These are phyloP conservation scores for Echeveria elegans DNA, from an alignment of 164 flowering plant genomes.

Conservation along the genomic window DNA sequence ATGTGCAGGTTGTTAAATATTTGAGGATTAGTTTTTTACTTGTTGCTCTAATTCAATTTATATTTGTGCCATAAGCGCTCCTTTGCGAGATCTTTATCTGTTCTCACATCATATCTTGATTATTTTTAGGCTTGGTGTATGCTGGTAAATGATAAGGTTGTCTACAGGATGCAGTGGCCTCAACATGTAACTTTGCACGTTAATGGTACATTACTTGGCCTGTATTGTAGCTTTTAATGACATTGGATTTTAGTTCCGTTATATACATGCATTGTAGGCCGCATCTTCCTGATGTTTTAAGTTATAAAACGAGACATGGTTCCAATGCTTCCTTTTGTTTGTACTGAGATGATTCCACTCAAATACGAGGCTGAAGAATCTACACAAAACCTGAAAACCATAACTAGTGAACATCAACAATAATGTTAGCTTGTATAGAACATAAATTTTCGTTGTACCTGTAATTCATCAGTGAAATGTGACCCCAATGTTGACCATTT, in stretches of 20 bases:
- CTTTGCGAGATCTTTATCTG: neutral
- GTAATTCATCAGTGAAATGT: neutral
- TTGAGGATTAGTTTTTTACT: neutral
- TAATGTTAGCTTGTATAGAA: neutral
- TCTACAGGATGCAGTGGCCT: constrained; percentile 98
- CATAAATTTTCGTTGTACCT: neutral
- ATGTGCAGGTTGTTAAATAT: constrained; percentile 64
- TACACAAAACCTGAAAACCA: too few species aligned
- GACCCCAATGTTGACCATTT: neutral
- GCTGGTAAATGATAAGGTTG: constrained; percentile 92
- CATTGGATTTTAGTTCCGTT: neutral
- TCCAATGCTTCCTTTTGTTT: neutral
- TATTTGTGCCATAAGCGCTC: neutral
- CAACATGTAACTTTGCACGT: constrained; percentile 84
- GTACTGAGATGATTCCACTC: neutral
- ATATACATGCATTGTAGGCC: neutral
- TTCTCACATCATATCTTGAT: neutral
- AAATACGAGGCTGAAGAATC: too few species aligned
- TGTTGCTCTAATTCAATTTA: neutral
- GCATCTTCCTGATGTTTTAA: neutral
- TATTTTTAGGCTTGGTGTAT: constrained; percentile 85
- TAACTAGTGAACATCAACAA: too few species aligned
- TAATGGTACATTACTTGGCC: constrained; percentile 54
- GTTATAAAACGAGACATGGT: neutral
- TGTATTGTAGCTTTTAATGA: neutral